A percentile compares a stretch with the other conserved stretches of the same genome.
These are phyloP conservation scores for Gomphus sp. DNA, from an alignment of 1,284 basidiomycete genomes.

Conservation along the genomic window DNA sequence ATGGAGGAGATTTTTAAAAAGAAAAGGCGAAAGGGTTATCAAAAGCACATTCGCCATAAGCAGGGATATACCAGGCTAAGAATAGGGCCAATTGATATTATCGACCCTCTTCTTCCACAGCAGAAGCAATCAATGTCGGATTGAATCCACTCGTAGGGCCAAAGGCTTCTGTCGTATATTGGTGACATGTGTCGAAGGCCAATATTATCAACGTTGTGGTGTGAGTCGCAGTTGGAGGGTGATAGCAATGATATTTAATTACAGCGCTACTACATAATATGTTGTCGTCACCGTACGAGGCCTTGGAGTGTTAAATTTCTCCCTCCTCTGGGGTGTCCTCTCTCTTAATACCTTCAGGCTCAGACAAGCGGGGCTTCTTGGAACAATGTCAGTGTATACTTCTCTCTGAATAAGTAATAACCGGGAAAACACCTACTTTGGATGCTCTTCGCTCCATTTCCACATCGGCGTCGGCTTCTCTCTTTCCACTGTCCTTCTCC, in stretches of 20 bases:
- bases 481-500: slow-evolving; percentile 15
- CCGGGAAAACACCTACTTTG: slow-evolving; percentile 40
- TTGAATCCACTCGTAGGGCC: not conserved
- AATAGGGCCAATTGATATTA: slow-evolving; percentile 59
- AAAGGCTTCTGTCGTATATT: not conserved
- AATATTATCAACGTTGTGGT: not conserved
- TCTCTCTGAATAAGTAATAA: not conserved
- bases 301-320: slow-evolving; percentile 43
- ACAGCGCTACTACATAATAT: not conserved
- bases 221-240: not conserved
- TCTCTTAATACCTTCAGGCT: slow-evolving; percentile 30
- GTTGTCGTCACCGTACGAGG: not conserved
- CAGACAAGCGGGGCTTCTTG: slow-evolving; percentile 2
- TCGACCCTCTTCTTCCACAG: slow-evolving; percentile 8
- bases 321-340: slow-evolving; percentile 74
- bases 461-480: slow-evolving; percentile 13
- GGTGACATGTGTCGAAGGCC: not conserved
- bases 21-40: slow-evolving; percentile 95
- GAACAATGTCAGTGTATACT: not conserved
- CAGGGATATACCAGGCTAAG: slow-evolving; percentile 88
- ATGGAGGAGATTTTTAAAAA: slow-evolving; percentile 92
- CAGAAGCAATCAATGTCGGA: not conserved
- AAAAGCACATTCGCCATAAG: slow-evolving; percentile 78
- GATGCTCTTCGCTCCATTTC: slow-evolving; percentile 30
- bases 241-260: not conserved